Conservation (phyloP, 306 rosid species). For the Bauhinia variegata region DNA sequence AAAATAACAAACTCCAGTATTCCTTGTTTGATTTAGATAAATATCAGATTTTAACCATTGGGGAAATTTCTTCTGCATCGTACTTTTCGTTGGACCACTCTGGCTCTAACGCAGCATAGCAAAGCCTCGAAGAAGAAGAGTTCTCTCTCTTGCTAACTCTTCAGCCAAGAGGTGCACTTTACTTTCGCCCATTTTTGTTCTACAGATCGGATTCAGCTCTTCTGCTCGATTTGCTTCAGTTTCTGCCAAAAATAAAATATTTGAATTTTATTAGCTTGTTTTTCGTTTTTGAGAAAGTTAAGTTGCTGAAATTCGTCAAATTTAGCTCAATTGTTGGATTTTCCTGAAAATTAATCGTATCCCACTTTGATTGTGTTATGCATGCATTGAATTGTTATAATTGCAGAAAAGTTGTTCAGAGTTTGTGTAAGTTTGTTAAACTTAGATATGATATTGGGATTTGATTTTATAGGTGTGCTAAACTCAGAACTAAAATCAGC, state of each 20-base stretch:
- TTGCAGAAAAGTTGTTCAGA: neutral
- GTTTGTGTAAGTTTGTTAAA: neutral
- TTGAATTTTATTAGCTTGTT: neutral
- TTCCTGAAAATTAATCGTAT: slow-evolving; percentile 4
- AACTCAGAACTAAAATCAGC: neutral
- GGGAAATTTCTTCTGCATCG: slow-evolving; percentile 19
- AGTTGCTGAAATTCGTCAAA: no score
- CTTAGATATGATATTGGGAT: slow-evolving; percentile 2
- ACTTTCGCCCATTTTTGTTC: neutral
- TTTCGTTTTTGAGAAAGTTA: neutral
- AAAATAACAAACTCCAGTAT: neutral
- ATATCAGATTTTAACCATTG: neutral
- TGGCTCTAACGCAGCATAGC: slow-evolving; percentile 6
- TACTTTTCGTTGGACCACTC: slow-evolving; percentile 20
- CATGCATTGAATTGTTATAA: slow-evolving; percentile 4
- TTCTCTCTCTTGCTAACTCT: slow-evolving; percentile 11
- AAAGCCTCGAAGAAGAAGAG: slow-evolving; percentile 24
- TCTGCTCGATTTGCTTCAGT: neutral
- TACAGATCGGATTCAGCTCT: slow-evolving; percentile 9
- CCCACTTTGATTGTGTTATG: neutral
- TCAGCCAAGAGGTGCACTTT: slow-evolving; percentile 34
- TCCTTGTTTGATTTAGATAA: neutral
- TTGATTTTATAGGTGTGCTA: neutral
- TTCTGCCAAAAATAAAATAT: neutral
- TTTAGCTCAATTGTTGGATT: no score